Conservation (phyloP, 768 basidiomycete species). For the Mycena amicta region DNA sequence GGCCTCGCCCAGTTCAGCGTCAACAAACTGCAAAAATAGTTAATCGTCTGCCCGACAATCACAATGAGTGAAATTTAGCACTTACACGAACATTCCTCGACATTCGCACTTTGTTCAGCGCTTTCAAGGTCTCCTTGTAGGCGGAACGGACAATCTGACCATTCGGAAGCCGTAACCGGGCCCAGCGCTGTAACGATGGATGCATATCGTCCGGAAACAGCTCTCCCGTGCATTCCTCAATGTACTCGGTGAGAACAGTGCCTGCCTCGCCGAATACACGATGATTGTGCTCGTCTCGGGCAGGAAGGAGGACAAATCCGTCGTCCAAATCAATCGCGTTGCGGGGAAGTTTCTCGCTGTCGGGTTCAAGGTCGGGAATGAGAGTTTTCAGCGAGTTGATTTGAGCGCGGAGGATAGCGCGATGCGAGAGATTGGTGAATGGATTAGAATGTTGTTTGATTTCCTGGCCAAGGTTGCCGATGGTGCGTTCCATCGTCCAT, state of each 20-base stretch:
- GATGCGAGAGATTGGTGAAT: slow-evolving; percentile 26
- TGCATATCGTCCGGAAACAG: neutral
- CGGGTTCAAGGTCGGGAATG: slow-evolving; percentile 18
- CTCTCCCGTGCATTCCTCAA: too few relatives aligned
- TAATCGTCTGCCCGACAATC: neutral
- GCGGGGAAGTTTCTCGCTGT: slow-evolving; percentile 6
- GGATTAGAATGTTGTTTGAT: slow-evolving; percentile 25
- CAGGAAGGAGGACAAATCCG: slow-evolving; percentile 17
- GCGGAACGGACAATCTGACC: slow-evolving; percentile 24
- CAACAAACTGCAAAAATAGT: neutral
- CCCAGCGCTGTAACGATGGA: slow-evolving; percentile 19
- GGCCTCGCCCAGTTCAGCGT: neutral
- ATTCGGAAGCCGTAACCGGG: slow-evolving; percentile 23
- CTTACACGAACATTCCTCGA: slow-evolving; percentile 27
- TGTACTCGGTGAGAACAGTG: neutral
- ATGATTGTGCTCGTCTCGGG: slow-evolving; percentile 2
- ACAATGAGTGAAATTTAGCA: neutral
- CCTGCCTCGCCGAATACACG: neutral
- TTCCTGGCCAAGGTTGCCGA: slow-evolving; percentile 29
- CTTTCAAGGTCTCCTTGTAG: slow-evolving; percentile 21
- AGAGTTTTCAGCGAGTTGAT: slow-evolving; percentile 12
- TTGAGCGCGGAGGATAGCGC: slow-evolving; percentile 20
- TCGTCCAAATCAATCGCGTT: slow-evolving; percentile 14
- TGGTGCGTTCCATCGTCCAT: slow-evolving; percentile 30
- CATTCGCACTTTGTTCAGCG: slow-evolving; percentile 2